Evolutionary conservation across 176 grass and related monocot genomes (phyloP).

Genomic region (Olyra latifolia): DNA sequence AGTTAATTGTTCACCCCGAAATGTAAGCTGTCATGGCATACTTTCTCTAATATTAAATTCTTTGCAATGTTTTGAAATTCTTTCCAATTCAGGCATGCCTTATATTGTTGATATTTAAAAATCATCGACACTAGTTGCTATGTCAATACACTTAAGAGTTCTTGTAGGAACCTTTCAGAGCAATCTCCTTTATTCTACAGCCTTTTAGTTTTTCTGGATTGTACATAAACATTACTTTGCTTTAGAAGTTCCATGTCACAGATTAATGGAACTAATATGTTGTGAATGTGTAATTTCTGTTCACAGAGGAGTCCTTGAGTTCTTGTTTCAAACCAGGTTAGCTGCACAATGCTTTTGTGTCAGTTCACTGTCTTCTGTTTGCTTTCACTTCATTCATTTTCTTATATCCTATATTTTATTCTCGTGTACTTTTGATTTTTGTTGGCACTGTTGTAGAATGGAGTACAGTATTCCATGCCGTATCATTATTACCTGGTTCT

Average conservation of each 20-base stretch:
- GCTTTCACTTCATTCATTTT: neutral
- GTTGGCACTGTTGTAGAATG: neutral
- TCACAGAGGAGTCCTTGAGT: neutral
- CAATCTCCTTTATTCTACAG: neutral
- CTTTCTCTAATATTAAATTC: neutral
- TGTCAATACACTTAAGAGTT: constrained; percentile 9
- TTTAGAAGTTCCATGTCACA: neutral
- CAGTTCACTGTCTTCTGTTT: neutral
- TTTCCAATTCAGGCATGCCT: neutral
- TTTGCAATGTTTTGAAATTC: neutral
- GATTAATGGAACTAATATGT: neutral
- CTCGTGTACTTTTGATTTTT: neutral
- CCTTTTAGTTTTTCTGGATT: neutral
- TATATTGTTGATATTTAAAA: constrained; percentile 4
- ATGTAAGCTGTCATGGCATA: constrained; percentile 28
- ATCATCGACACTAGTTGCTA: neutral
- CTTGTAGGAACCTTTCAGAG: neutral
- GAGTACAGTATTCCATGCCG: neutral
- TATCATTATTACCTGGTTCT: neutral
- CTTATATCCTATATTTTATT: neutral
- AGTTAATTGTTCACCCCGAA: constrained; percentile 35
- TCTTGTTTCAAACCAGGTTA: neutral
- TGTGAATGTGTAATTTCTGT: neutral
- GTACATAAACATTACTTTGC: neutral
- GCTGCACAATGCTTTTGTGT: neutral